Evolutionary conservation across 176 grass and related monocot species (phyloP), one percentile per base, ranked within the genome.

Genomic region (Bonia amplexicaulis): DNA sequence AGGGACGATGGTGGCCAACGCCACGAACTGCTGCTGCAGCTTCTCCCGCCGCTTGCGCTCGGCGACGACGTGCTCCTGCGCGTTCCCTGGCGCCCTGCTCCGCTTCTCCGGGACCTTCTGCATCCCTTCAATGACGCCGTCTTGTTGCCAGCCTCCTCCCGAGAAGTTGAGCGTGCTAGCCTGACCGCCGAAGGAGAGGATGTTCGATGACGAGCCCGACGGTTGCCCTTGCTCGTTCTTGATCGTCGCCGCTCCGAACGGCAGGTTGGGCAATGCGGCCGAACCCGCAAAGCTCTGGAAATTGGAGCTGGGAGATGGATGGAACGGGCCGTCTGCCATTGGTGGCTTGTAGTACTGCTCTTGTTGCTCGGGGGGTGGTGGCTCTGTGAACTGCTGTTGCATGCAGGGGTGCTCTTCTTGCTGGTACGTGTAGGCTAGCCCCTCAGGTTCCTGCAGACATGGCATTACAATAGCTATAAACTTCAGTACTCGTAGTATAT

Each of bases 11-110:
- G 87, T 80, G 48, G 89, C 90, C 60, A 94, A 51, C 20, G 77
- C 78, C 68, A 91, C 65, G 62, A 94, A 94, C 73, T 94, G 90
- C 81, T 94, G 87, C 71, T 90, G 81, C 77, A 94, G 82, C 80
- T 89, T 94, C 77, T 94, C 92, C 46, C 89, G 80, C 37, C 92
- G 81, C 54, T 58, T 91, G 45, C 92, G 85, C 87, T 94, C 92
- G 2, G 89, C 92, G 22, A 94, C 54, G 73, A 94, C 90, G 47
- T 94, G 89, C 45, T 94, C 92, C 70, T 89, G 89, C 40, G 92
- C 79, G 74, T 78, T 89, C 74, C 33, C 53, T 16, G 84, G 74
- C 41, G 67, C 7, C 54, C 83, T 77, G 80, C 33, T 83, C 79
- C 87, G 63, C 87, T 79, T 86, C 83, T 92, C 90, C 74, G 73